Conservation (phyloP, 208 protist species). For the Leishmania arabica region DNA sequence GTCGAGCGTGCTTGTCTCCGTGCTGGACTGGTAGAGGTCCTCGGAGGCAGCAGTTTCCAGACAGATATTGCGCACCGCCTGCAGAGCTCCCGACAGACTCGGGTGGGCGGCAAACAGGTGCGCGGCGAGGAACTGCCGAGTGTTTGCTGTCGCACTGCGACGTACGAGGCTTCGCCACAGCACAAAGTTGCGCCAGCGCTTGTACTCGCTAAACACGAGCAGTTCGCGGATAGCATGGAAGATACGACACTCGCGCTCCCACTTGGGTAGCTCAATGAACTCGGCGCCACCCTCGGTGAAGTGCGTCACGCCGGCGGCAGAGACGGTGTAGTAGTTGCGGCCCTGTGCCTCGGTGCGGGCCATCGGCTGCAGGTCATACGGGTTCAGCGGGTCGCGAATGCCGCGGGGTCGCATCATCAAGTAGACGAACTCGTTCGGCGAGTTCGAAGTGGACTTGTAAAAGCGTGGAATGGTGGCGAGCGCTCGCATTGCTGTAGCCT, state of each 20-base stretch:
- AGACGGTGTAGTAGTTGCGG: constrained; percentile 94
- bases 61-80: constrained; percentile 79
- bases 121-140: constrained; percentile 73
- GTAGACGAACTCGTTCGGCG: constrained; percentile 92
- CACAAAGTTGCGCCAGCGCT: constrained; percentile 94
- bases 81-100: constrained; percentile 81
- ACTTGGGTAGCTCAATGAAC: constrained; percentile 94
- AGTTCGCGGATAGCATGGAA: constrained; percentile 91
- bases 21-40: constrained; percentile 70
- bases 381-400: constrained; percentile 90
- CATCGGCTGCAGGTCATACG: constrained; percentile 95
- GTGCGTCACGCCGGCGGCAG: constrained; percentile 93
- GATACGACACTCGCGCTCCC: constrained; percentile 92
- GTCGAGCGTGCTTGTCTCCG: constrained; percentile 82
- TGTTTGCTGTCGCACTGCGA: constrained; percentile 77
- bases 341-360: constrained; percentile 85
- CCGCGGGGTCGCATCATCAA: constrained; percentile 82
- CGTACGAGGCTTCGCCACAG: constrained; percentile 92
- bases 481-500: constrained; percentile 19
- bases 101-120: constrained; percentile 92
- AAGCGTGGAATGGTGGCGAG: constrained; percentile 68
- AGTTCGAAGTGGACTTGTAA: constrained; percentile 75
- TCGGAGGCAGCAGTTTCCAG: constrained; percentile 66
- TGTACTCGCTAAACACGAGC: constrained; percentile 93
- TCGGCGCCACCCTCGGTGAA: constrained; percentile 88